Base-by-base conservation (phyloP, 106 monocot species). In the Allium cepa region DNA sequence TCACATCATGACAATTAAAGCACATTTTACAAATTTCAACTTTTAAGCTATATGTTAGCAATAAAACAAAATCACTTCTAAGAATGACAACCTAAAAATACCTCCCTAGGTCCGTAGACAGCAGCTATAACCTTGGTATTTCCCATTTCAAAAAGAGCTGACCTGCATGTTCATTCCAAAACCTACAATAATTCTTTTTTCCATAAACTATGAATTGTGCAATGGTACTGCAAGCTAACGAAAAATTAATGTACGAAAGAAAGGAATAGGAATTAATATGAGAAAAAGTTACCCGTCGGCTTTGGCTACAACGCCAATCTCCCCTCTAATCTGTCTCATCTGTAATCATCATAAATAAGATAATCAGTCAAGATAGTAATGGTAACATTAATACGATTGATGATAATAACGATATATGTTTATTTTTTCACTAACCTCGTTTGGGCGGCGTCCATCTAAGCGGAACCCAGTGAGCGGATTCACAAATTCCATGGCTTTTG, bases 61-160 rank as follows among this genome's bases (percentile, higher is more conserved):
- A 36, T 36, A 36, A 36, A 36, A 36, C 5, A 36, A 36, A 36
- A 36, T 36, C 36, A 36, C 3, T 36, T 36, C 36, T 22, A 36
- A 36, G 5, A 36, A 36, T 5, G 36, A 36, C 36, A 36, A 36
- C 36, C 36, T 36, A 16, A 14, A 17, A 28, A 16, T 61, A 97
- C 89, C 92, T 92, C 90, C 63, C 85, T 76, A 5, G 99, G 93
- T 5, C 99, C 99, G 36, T 93, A 99, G 8, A 99, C 90, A 70
- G 93, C 90, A 14, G 93, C 99, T 56, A 99, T 90, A 67, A 99
- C 93, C 69, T 90, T 89, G 59, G 97, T 99, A 69, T 99, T 99
- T 18, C 97, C 92, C 97, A 99, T 99, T 77, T 92, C 92, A 64
- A 99, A 99, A 15, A 82, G 53, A 22, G 90, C 92, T 5, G 99